Percentiles rank a stretch among this genome's conserved stretches.
phyloP scores from a whole-genome alignment of 345 rosid species.

The Xanthoceras sorbifolium region DNA sequence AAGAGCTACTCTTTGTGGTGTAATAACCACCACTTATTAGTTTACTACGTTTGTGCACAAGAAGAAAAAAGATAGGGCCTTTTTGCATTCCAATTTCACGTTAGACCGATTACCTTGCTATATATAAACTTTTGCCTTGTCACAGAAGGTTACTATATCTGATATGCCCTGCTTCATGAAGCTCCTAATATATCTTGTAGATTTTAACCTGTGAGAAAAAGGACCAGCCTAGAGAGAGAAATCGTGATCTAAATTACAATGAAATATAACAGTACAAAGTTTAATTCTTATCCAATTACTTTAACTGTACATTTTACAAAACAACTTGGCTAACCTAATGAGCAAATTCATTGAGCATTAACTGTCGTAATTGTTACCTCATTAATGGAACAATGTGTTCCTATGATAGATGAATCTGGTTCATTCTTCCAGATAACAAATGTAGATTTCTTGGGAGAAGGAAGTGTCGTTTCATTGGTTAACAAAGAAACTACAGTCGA shows the following conservation, averaged over 20 bases:
- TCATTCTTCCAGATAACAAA: not conserved
- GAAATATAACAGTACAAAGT: too few species aligned
- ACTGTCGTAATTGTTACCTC: not conserved
- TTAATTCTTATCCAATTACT: too few species aligned
- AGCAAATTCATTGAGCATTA: not conserved
- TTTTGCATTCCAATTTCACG: too few species aligned
- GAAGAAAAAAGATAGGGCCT: too few species aligned
- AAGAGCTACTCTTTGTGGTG: not conserved
- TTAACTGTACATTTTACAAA: not conserved
- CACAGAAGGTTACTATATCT: not conserved
- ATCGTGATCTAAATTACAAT: not conserved
- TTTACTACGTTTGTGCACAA: too few species aligned
- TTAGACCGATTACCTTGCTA: too few species aligned
- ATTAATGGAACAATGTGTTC: not conserved
- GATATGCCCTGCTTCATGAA: not conserved
- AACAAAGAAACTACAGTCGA: slow-evolving; percentile 13
- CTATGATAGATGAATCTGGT: not conserved
- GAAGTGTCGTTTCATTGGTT: slow-evolving; percentile 4
- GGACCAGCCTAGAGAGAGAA: not conserved
- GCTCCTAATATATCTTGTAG: not conserved
- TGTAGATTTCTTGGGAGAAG: slow-evolving; percentile 1
- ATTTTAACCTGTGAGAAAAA: not conserved
- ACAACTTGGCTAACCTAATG: too few species aligned
- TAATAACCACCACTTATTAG: not conserved
- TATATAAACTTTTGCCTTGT: not conserved